These are phyloP conservation scores for Westerdykella aurantiaca DNA, from an alignment of 2,329 filamentous ascomycete species.

Conservation along the genomic window DNA sequence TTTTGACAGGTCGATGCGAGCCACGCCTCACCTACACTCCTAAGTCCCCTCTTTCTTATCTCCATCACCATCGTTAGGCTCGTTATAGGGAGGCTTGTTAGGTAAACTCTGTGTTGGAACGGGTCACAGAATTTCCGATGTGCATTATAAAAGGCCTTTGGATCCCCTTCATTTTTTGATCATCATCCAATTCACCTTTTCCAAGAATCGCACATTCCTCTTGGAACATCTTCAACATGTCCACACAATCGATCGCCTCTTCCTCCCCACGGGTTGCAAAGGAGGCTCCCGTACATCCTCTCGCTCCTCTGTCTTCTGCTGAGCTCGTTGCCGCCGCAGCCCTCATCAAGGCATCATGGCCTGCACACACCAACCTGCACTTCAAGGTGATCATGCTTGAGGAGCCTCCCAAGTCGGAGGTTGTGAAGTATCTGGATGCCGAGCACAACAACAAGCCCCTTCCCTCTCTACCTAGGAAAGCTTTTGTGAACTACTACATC, in stretches of 20 bases:
- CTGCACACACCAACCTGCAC: conserved; percentile 50
- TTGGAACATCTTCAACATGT: conserved; percentile 16
- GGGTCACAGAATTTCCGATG: no score
- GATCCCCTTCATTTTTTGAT: no score
- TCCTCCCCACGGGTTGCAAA: conserved; percentile 17
- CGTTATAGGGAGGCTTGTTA: no score
- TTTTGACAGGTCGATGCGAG: conserved; percentile 23
- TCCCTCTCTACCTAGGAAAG: conserved; percentile 50
- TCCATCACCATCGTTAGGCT: not conserved
- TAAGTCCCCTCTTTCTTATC: conserved; percentile 18
- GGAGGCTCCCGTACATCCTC: conserved; percentile 45
- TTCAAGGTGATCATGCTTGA: conserved; percentile 64
- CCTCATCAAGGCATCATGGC: conserved; percentile 52
- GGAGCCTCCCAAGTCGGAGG: conserved; percentile 57
- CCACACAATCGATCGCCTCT: conserved; percentile 23
- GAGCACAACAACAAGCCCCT: conserved; percentile 51
- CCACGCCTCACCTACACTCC: conserved; percentile 7
- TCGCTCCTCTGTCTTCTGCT: conserved; percentile 53
- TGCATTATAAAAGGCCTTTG: no score
- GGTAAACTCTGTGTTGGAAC: no score
- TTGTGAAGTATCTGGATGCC: conserved; percentile 57
- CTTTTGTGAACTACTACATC: conserved; percentile 55
- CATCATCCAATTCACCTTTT: no score
- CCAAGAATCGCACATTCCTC: not conserved
- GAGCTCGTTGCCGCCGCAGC: conserved; percentile 51